Evolutionary conservation across 768 basidiomycete species (phyloP).

Genomic region (Asterophora parasitica): DNA sequence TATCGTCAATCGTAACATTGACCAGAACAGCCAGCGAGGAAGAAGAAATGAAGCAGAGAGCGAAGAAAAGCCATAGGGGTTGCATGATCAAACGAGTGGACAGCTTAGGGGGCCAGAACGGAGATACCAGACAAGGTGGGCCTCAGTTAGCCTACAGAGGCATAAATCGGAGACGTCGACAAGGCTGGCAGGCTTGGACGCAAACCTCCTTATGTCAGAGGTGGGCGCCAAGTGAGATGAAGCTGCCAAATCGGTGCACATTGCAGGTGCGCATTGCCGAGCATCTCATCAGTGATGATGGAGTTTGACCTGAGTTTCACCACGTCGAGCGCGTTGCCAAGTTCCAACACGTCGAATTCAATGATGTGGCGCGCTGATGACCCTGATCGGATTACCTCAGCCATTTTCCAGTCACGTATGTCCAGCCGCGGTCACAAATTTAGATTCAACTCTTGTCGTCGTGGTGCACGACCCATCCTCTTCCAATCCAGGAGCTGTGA

Average conservation of each 20-base stretch:
- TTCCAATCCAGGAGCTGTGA: background rate
- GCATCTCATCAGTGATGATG: conserved; percentile 7
- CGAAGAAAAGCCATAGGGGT: conserved; percentile 6
- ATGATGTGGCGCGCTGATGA: no score
- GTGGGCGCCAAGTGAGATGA: conserved; percentile 1
- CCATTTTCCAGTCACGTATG: no score
- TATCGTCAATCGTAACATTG: conserved; percentile 42
- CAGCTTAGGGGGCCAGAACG: conserved; percentile 1
- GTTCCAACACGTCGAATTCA: no score
- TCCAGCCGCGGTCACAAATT: no score
- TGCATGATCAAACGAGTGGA: conserved; percentile 16
- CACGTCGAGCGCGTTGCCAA: no score
- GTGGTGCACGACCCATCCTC: background rate
- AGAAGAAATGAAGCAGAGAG: conserved; percentile 8
- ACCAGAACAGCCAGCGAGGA: conserved; percentile 11
- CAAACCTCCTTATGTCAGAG: background rate
- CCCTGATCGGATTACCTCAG: background rate
- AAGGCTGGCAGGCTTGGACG: background rate
- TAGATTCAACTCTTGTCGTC: background rate
- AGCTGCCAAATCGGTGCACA: conserved; percentile 7
- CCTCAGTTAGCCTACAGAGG: background rate
- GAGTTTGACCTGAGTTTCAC: conserved; percentile 1
- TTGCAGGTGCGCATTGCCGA: no score
- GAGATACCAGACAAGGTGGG: background rate
- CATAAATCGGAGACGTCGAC: background rate